Conservation (phyloP, 805 yeast genomes). For the Torulaspora quercuum region DNA sequence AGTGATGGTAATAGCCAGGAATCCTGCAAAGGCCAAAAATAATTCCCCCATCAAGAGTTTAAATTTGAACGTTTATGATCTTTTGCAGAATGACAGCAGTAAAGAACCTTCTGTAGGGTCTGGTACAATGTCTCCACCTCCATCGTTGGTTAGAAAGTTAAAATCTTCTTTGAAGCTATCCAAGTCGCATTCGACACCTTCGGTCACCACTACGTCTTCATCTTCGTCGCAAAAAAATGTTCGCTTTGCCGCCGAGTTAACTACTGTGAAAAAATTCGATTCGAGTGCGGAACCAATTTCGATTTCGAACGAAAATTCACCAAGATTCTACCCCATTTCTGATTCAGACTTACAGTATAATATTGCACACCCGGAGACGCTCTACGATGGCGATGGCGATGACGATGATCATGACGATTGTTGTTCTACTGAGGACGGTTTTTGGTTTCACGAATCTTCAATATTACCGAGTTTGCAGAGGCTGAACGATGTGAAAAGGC, state of each 20-base stretch:
- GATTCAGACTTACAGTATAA: slow-evolving; percentile 11
- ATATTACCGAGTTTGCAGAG: slow-evolving; percentile 12
- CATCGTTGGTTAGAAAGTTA: slow-evolving; percentile 14
- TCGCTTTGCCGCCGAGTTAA: slow-evolving; percentile 58
- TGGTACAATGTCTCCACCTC: too few relatives aligned
- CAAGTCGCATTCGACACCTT: slow-evolving; percentile 13
- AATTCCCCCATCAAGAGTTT: not conserved
- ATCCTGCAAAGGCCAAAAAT: too few relatives aligned
- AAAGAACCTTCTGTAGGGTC: too few relatives aligned
- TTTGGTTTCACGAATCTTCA: slow-evolving; percentile 20
- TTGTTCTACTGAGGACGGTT: slow-evolving; percentile 15
- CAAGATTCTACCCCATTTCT: slow-evolving; percentile 23
- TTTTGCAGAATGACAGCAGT: not conserved
- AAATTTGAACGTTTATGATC: not conserved
- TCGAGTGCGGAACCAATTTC: slow-evolving; percentile 58
- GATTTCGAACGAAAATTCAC: slow-evolving; percentile 55
- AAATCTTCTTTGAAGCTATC: slow-evolving; percentile 30
- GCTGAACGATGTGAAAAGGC: slow-evolving; percentile 8
- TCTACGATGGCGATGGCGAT: slow-evolving; percentile 10
- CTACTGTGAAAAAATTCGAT: slow-evolving; percentile 62
- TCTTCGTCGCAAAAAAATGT: slow-evolving; percentile 49
- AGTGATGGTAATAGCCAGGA: too few relatives aligned
- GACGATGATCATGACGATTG: slow-evolving; percentile 8
- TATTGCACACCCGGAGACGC: slow-evolving; percentile 7
- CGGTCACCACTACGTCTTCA: slow-evolving; percentile 17